Conservation (phyloP, 192 early-diverging fungal species). For the Backusella morwellensis region DNA sequence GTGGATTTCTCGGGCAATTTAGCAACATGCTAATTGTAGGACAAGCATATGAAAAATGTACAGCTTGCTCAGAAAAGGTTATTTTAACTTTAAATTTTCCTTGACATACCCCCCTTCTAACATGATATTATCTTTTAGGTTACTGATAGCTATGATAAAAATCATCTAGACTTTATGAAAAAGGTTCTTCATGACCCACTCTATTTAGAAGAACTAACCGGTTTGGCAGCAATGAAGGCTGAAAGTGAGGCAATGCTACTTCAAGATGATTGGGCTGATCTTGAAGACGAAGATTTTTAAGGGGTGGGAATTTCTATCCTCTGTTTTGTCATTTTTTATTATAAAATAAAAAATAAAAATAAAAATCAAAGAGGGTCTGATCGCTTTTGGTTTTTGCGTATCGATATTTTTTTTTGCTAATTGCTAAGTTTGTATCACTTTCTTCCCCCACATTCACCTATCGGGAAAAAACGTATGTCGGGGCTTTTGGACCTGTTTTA, state of each 20-base stretch:
- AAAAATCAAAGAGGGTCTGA: background rate
- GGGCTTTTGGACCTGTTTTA: background rate
- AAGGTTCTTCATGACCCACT: constrained; percentile 70
- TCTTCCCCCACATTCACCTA: background rate
- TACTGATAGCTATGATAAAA: constrained; percentile 57
- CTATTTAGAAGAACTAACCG: constrained; percentile 85
- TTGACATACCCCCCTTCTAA: background rate
- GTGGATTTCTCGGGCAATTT: constrained; percentile 88
- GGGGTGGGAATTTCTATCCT: background rate
- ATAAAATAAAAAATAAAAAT: background rate
- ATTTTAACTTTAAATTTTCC: constrained; percentile 4
- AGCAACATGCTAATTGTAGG: constrained; percentile 82
- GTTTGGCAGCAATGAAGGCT: constrained; percentile 74
- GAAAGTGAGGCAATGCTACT: constrained; percentile 72
- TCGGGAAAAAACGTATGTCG: constrained; percentile 8
- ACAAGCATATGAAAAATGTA: constrained; percentile 84
- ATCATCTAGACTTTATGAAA: constrained; percentile 74
- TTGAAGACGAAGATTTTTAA: constrained; percentile 34
- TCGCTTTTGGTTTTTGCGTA: background rate
- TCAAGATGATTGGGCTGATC: constrained; percentile 76
- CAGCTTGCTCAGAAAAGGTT: constrained; percentile 80
- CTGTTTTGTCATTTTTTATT: constrained; percentile 8
- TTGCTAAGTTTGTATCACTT: background rate
- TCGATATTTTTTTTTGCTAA: background rate
- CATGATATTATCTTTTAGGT: constrained; percentile 20